These are phyloP conservation scores for Amanita fuliginea DNA, from an alignment of 768 basidiomycete genomes.

Conservation along the genomic window DNA sequence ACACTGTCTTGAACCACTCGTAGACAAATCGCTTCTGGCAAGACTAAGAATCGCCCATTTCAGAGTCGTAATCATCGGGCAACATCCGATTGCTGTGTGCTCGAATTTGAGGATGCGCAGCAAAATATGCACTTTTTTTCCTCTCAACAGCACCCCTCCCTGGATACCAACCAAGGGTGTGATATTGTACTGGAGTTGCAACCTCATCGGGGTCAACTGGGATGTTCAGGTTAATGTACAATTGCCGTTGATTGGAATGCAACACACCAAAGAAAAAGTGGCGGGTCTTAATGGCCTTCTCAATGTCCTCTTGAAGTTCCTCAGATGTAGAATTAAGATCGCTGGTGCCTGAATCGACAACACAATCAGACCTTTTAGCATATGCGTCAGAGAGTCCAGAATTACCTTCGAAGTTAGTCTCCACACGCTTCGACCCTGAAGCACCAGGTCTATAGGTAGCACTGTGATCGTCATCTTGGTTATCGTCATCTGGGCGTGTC, in stretches of 20 bases:
- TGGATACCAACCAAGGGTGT: slow-evolving; percentile 3
- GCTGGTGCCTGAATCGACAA: too few species aligned
- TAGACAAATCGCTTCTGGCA: too few species aligned
- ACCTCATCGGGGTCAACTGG: slow-evolving; percentile 3
- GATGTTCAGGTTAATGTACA: not conserved
- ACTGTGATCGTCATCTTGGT: not conserved
- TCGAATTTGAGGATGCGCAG: slow-evolving; percentile 4
- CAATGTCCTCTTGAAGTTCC: slow-evolving; percentile 5
- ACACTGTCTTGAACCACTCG: too few species aligned
- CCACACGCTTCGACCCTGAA: not conserved
- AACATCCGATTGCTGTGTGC: not conserved
- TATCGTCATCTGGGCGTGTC: not conserved
- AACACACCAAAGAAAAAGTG: not conserved
- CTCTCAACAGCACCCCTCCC: slow-evolving; percentile 1
- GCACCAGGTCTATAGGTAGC: too few species aligned
- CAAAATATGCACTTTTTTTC: not conserved
- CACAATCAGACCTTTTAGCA: not conserved
- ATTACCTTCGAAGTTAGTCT: not conserved
- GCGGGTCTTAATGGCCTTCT: not conserved
- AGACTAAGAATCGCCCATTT: too few species aligned
- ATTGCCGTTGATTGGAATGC: not conserved
- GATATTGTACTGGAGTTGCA: not conserved
- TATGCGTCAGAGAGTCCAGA: not conserved
- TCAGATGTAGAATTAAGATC: not conserved
- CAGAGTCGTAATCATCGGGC: not conserved